phyloP scores from a whole-genome alignment of 225 moss, liverwort and hornwort species.

The Pseudisothecium myosuroides region DNA sequence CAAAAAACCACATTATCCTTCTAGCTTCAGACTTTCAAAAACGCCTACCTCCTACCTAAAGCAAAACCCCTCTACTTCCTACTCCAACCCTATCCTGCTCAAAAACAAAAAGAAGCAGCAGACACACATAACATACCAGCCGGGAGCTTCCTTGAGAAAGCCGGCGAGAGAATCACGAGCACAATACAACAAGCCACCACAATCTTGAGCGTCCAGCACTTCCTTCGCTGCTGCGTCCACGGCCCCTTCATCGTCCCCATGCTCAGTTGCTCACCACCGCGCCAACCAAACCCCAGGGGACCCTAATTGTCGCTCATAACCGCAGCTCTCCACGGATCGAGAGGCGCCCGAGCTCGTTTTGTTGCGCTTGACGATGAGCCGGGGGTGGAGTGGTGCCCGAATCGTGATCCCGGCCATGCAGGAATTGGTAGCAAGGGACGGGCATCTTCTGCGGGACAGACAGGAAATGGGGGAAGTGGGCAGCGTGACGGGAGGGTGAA shows the following conservation, averaged over 20 bases:
- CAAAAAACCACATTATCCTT: neutral
- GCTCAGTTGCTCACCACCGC: neutral
- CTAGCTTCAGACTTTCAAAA: neutral
- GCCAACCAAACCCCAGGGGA: neutral
- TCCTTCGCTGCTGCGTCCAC: neutral
- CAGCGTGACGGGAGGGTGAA: neutral
- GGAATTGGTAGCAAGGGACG: neutral
- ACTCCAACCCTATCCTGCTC: neutral
- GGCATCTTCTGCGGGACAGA: neutral
- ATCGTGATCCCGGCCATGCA: neutral
- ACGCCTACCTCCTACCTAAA: neutral
- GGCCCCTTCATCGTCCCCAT: neutral
- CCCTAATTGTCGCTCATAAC: slow-evolving; percentile 2
- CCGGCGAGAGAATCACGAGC: slow-evolving; percentile 17
- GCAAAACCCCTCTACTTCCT: neutral
- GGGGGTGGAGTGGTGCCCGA: neutral
- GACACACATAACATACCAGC: neutral
- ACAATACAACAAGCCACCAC: slow-evolving; percentile 25
- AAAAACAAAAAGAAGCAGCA: neutral
- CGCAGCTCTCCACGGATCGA: neutral
- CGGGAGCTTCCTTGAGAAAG: slow-evolving; percentile 13
- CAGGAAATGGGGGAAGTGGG: neutral
- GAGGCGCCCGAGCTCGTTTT: neutral
- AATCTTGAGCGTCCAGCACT: slow-evolving; percentile 9
- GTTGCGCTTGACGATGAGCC: neutral